Conservation (phyloP, 2,329 filamentous ascomycete genomes). For the Colletotrichum tamarilloi region DNA sequence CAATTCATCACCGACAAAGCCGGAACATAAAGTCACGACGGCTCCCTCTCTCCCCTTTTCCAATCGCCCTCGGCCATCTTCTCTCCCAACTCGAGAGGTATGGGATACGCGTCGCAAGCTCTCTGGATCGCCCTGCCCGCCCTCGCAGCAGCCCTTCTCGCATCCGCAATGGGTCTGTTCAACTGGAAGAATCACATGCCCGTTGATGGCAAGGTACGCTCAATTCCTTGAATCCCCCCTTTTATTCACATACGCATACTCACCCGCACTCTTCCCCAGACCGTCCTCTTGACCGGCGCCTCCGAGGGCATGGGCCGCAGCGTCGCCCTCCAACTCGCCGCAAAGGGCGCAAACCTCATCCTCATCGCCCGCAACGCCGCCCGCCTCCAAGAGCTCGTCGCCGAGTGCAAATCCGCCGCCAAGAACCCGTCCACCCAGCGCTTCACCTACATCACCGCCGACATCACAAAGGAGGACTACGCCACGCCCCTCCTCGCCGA, state of each 20-base stretch:
- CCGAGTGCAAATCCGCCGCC: conserved; percentile 73
- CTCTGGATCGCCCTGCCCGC: conserved; percentile 63
- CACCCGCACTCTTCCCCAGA: conserved; percentile 61
- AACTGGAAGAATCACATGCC: conserved; percentile 79
- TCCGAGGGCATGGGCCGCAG: conserved; percentile 92
- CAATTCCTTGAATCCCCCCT: conserved; percentile 38
- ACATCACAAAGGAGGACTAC: conserved; percentile 78
- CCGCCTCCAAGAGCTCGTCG: conserved; percentile 76
- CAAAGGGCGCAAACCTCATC: conserved; percentile 87
- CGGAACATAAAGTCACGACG: background rate
- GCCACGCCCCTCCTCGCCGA: conserved; percentile 77
- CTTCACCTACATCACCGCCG: conserved; percentile 86
- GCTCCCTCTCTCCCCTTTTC: background rate
- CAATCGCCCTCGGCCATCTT: background rate
- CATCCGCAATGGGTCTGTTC: conserved; percentile 74
- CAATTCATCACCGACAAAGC: background rate
- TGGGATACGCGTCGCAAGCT: conserved; percentile 45
- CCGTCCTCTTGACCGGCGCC: conserved; percentile 87
- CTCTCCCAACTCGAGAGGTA: background rate
- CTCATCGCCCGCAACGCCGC: conserved; percentile 82
- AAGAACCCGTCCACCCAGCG: conserved; percentile 74
- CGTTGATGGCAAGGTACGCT: conserved; percentile 81
- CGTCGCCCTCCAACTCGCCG: conserved; percentile 78
- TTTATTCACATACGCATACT: conserved; percentile 4
- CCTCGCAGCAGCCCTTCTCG: conserved; percentile 48